Base-by-base conservation (phyloP, 225 moss, liverwort and hornwort genomes). In the Physcomitrellopsis africana region DNA sequence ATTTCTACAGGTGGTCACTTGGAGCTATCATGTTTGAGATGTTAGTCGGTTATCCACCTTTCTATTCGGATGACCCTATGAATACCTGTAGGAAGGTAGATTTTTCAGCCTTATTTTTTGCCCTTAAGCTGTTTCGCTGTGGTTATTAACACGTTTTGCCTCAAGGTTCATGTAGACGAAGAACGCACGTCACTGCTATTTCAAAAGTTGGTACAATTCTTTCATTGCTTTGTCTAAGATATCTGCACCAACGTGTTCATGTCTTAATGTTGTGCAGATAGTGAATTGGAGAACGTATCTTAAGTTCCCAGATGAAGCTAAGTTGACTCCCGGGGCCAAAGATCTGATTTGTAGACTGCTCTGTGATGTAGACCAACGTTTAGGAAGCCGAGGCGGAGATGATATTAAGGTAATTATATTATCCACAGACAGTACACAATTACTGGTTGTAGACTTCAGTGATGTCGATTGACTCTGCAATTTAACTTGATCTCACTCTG, bases 11-110 rank as follows among this genome's bases (percentile, higher is more conserved):
- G 97, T 97, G 97, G 97, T 97, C 97, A 46, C 93, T 97, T 69
- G 97, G 97, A 77, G 97, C 97, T 62, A 97, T 97, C 56, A 97
- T 97, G 97, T 97, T 92, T 71, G 97, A 97, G 86, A 97, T 97
- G 97, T 86, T 97, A 69, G 94, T 97, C 56, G 97, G 97, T 61
- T 97, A 91, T 74, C 97, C 97, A 66, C 97, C 97, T 67, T 97
- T 97, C 73, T 97, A 97, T 80, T 97, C 97, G 43, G 97, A 94
- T 72, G 97, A 97, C 76, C 97, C 97, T 29, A 97, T 97, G 92
- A 89, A 91, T 48, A 97, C 97, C 64, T 97, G 97, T 75, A 85
- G 97, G 64, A 94, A 97, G 97, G 97, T 97, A 42, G 5, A 76
- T 58, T 76, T 27, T 63, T 42, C 32, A 59, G 11, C 70, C 47